Conservation (phyloP, 164 flowering plant species). For the Piper longum region DNA sequence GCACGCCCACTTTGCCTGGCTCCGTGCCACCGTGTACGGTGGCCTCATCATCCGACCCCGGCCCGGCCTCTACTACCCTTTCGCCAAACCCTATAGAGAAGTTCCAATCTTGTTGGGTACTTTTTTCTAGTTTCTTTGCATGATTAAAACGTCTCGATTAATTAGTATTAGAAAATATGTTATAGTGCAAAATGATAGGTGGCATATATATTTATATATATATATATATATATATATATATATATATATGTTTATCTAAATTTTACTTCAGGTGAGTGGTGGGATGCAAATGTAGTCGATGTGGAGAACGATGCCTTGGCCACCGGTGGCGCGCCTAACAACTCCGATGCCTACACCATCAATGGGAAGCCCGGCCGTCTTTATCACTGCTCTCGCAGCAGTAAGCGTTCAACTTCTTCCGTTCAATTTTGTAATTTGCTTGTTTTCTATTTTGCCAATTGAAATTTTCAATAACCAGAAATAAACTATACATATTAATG, state of each 20-base stretch:
- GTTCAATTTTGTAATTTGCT: too few relatives aligned
- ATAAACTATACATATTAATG: too few relatives aligned
- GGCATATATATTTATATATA: too few relatives aligned
- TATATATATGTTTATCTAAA: neutral
- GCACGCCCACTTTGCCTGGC: constrained; percentile 18
- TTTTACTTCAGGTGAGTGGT: constrained; percentile 55
- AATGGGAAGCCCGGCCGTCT: constrained; percentile 61
- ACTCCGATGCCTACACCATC: constrained; percentile 63
- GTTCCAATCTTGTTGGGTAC: constrained; percentile 21
- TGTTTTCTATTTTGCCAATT: too few relatives aligned
- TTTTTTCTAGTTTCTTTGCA: neutral
- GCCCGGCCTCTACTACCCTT: constrained; percentile 10
- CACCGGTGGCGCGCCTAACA: constrained; percentile 23
- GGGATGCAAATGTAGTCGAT: constrained; percentile 52
- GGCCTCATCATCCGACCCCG: constrained; percentile 18
- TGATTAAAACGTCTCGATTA: neutral
- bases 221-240: too few relatives aligned
- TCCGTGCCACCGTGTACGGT: constrained; percentile 22
- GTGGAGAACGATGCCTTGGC: constrained; percentile 27
- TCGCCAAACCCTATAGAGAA: constrained; percentile 15
- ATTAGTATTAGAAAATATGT: too few relatives aligned
- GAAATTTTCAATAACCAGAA: too few relatives aligned
- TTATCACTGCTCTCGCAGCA: constrained; percentile 33
- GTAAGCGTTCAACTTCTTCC: constrained; percentile 16
- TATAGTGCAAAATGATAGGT: too few relatives aligned